Conservation (phyloP, 331 rosid genomes). For the Pyrus hybrid region DNA sequence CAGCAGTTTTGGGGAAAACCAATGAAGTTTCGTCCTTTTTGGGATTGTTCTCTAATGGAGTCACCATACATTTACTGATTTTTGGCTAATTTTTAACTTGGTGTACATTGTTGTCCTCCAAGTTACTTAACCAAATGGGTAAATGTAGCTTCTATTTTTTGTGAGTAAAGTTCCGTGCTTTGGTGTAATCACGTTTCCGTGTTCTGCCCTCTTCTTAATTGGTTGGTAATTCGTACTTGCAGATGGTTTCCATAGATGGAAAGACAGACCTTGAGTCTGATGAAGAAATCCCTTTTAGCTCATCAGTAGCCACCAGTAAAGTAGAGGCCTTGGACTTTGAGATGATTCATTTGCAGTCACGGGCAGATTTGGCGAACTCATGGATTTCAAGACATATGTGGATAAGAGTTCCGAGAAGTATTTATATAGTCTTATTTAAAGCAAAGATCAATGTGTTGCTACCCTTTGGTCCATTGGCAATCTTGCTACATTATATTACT, state of each 20-base stretch:
- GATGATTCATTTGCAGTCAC: slow-evolving; percentile 18
- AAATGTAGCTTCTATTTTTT: not conserved
- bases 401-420: slow-evolving; percentile 33
- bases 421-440: slow-evolving; percentile 47
- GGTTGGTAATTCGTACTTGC: slow-evolving; percentile 6
- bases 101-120: not conserved
- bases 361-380: slow-evolving; percentile 20
- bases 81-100: not conserved
- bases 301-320: slow-evolving; percentile 32
- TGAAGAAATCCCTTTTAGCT: slow-evolving; percentile 37
- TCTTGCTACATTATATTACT: slow-evolving; percentile 55
- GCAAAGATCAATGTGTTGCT: slow-evolving; percentile 76
- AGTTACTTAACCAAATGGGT: not conserved
- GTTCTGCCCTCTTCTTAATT: not conserved
- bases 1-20: not conserved
- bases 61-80: not conserved
- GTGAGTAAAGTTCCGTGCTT: not conserved
- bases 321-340: slow-evolving; percentile 42
- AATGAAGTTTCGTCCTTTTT: not conserved
- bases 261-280: slow-evolving; percentile 38
- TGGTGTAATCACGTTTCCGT: not conserved
- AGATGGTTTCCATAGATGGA: slow-evolving; percentile 47
- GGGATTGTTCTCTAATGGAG: not conserved
- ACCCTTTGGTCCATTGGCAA: slow-evolving; percentile 82
- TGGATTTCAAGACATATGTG: slow-evolving; percentile 21